Percentiles rank a stretch among this genome's conserved stretches.
Conservation (phyloP, 1,284 basidiomycete genomes). For the Phenoliferia sp. region DNA sequence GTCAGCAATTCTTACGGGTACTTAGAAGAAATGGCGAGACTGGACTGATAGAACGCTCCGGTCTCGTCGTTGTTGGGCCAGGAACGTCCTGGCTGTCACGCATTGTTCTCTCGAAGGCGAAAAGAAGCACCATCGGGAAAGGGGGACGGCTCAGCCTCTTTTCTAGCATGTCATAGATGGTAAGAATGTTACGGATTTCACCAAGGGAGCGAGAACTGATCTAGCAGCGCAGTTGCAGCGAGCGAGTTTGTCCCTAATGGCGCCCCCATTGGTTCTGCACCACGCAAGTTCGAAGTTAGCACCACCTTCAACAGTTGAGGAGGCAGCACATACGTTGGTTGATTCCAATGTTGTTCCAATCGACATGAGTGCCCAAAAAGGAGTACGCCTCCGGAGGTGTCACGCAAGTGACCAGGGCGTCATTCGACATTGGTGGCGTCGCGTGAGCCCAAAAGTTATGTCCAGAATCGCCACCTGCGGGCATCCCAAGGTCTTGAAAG, state of each 20-base stretch:
- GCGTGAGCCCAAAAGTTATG: neutral
- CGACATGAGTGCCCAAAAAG: neutral
- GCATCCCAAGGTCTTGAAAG: neutral
- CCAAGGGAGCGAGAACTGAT: slow-evolving; percentile 9
- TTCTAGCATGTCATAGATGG: neutral
- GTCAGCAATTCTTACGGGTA: no score
- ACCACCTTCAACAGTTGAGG: neutral
- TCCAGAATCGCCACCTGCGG: neutral
- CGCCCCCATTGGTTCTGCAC: neutral
- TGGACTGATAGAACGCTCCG: no score
- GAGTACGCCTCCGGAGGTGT: neutral
- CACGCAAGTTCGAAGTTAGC: neutral
- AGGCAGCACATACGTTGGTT: neutral
- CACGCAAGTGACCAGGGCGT: neutral
- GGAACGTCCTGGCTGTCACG: no score
- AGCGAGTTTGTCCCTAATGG: slow-evolving; percentile 6
- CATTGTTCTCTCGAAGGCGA: no score
- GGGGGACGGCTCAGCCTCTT: no score
- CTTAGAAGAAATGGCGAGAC: no score
- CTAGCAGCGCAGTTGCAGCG: slow-evolving; percentile 16
- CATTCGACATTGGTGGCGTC: neutral
- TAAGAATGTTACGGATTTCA: neutral
- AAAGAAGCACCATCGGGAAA: no score
- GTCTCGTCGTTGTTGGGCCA: no score
- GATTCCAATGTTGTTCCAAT: neutral